Conservation (phyloP, 108 stramenopile genomes). For the Skeletonema tropicum region DNA sequence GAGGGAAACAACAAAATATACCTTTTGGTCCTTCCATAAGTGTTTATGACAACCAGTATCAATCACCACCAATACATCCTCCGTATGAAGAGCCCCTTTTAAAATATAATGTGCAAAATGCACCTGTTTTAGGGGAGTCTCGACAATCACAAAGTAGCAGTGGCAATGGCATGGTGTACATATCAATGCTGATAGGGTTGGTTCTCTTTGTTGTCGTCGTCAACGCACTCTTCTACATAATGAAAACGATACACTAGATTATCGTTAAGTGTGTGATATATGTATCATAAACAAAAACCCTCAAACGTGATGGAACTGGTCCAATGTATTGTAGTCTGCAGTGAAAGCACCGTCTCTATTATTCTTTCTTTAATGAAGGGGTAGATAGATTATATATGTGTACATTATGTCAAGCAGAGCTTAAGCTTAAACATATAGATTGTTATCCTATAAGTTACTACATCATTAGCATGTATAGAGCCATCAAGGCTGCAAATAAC, state of each 20-base stretch:
- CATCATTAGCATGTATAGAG: too few species aligned
- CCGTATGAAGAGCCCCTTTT: conserved; percentile 5
- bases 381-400: neutral
- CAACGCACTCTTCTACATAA: conserved; percentile 24
- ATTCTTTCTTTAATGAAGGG: neutral
- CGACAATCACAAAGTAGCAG: neutral
- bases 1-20: conserved; percentile 2
- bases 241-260: conserved; percentile 27
- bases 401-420: neutral
- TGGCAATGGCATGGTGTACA: conserved; percentile 5
- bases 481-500: too few species aligned
- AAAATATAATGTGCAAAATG: conserved; percentile 7
- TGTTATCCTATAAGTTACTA: too few species aligned
- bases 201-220: conserved; percentile 22
- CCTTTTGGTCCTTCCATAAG: conserved; percentile 5
- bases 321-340: neutral
- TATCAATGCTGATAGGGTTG: conserved; percentile 26
- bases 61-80: neutral
- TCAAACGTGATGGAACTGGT: neutral
- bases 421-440: neutral
- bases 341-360: neutral
- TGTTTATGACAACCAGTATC: neutral
- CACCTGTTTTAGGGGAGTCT: conserved; percentile 1
- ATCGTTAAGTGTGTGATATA: neutral
- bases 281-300: neutral